Evolutionary conservation across 2,329 filamentous ascomycete genomes (phyloP).

Genomic region (Fusarium beomiforme): DNA sequence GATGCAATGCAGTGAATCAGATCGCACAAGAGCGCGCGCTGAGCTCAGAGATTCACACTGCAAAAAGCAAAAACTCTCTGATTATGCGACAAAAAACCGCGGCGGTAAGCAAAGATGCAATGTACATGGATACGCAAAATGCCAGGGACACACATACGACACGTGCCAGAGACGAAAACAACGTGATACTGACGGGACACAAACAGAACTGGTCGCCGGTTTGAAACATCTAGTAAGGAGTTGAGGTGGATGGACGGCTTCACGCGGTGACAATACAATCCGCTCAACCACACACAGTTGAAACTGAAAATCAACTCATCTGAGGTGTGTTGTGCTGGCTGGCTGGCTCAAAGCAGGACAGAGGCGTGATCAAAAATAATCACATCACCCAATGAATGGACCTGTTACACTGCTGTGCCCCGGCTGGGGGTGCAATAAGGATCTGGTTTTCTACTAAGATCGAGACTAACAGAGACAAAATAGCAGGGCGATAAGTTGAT

Average conservation of each 20-base stretch:
- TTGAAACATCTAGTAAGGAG: no score
- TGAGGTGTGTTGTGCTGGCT: slow-evolving; percentile 27
- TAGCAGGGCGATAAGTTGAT: not conserved
- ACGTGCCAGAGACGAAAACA: slow-evolving; percentile 21
- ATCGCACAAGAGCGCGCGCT: not conserved
- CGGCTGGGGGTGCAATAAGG: not conserved
- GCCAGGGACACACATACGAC: slow-evolving; percentile 24
- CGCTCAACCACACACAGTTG: not conserved
- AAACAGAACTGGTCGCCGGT: no score
- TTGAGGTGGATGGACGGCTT: not conserved
- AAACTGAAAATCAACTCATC: not conserved
- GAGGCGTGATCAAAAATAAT: slow-evolving; percentile 37
- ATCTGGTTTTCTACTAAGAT: not conserved
- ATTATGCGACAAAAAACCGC: slow-evolving; percentile 15
- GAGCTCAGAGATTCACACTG: not conserved
- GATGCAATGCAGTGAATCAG: not conserved
- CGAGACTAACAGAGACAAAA: not conserved
- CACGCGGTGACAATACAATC: not conserved
- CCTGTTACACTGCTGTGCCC: slow-evolving; percentile 33
- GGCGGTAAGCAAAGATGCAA: slow-evolving; percentile 7
- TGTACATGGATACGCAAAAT: not conserved
- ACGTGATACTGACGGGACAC: slow-evolving; percentile 17
- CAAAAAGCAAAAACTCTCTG: slow-evolving; percentile 1
- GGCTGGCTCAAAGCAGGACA: not conserved
- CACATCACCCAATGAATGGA: slow-evolving; percentile 27